These are phyloP conservation scores for Hortaea sp. DNA, from an alignment of 2,329 filamentous ascomycete species.

Conservation along the genomic window DNA sequence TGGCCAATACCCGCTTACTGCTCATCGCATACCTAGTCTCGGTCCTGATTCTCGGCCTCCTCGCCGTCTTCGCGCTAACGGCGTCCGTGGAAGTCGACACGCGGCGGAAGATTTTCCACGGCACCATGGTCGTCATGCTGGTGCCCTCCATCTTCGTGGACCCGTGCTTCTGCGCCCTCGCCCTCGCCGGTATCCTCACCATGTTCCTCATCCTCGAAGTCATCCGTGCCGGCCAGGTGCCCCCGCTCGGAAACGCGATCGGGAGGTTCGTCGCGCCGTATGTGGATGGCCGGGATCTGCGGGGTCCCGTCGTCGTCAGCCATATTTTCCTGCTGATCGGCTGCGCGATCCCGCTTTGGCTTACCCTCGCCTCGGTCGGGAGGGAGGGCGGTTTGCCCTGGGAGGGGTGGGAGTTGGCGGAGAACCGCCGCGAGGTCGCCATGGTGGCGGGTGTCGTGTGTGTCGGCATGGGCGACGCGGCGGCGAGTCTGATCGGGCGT, in stretches of 20 bases:
- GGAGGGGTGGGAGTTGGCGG: slow-evolving; percentile 61
- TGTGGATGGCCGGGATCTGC: slow-evolving; percentile 84
- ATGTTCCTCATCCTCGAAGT: slow-evolving; percentile 84
- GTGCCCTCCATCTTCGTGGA: slow-evolving; percentile 80
- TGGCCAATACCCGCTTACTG: slow-evolving; percentile 71
- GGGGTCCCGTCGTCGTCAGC: slow-evolving; percentile 87
- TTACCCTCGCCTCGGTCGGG: slow-evolving; percentile 62
- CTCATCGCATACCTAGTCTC: slow-evolving; percentile 63
- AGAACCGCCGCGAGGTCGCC: slow-evolving; percentile 56
- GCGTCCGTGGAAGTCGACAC: slow-evolving; percentile 88
- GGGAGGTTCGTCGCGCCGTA: slow-evolving; percentile 85
- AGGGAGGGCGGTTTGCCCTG: slow-evolving; percentile 48
- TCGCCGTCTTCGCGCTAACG: slow-evolving; percentile 67
- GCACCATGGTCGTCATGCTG: slow-evolving; percentile 96
- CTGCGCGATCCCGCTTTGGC: slow-evolving; percentile 89
- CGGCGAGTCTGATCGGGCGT: slow-evolving; percentile 79
- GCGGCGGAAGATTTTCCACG: slow-evolving; percentile 91
- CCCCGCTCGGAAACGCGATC: slow-evolving; percentile 76
- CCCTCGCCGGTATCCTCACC: slow-evolving; percentile 67
- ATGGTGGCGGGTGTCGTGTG: slow-evolving; percentile 92
- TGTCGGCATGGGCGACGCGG: slow-evolving; percentile 90
- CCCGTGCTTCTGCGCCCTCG: slow-evolving; percentile 70
- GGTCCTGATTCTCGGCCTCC: slow-evolving; percentile 61
- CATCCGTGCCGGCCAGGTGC: slow-evolving; percentile 80
- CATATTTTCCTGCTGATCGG: slow-evolving; percentile 94